Evolutionary conservation across 768 basidiomycete genomes (phyloP), one percentile per base, ranked within the genome.

Genomic region (Termitomyces sp.): DNA sequence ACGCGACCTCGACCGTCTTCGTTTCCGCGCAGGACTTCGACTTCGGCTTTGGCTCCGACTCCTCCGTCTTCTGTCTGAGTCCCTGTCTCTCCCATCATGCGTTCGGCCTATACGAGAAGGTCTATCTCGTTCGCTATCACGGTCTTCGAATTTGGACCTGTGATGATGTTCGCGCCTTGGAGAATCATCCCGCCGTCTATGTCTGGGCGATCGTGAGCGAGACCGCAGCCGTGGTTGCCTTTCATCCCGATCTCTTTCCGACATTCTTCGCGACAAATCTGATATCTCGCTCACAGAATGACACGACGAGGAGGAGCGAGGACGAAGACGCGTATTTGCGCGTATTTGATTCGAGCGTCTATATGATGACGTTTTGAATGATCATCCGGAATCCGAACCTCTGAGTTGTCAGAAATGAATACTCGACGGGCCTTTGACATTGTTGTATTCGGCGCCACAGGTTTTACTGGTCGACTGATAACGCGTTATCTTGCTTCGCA

Each of bases 361-460:
- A 26, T 15, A 16, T 20, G 34, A 53, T 60, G 59, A 60, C 57
- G 57, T 29, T 41, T 41, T 9, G 39, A 41, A 41, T 20, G n/a
- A 20, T 41, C n/a, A n/a, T 56, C 52, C 48, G 52, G 39, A 54
- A 44, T 34, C 51, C 57, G 46, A 59, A 33, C n/a, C 26, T 39
- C 37, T 39, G 36, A 28, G 18, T 29, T 29, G 20, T 52, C 58
- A 60, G 60, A n/a, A 51, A 75, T 73, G 72, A 50, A 65, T 22
- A 68, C 64, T 41, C 33, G 22, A 31, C 26, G 57, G 53, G 39
- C 39, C 54, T 58, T 65, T 41, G 86, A 88, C 64, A 80, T 92
- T 52, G 73, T 91, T 45, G 71, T 92, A 45, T 76, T 89, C 36
- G 90, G 90, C 4, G 90, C 89, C 8, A 88, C 88, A 76, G 88